Percentiles rank a stretch among this genome's conserved stretches.
These are phyloP conservation scores for Effrenium voratum DNA, from an alignment of 73 alveolate species.

Conservation along the genomic window DNA sequence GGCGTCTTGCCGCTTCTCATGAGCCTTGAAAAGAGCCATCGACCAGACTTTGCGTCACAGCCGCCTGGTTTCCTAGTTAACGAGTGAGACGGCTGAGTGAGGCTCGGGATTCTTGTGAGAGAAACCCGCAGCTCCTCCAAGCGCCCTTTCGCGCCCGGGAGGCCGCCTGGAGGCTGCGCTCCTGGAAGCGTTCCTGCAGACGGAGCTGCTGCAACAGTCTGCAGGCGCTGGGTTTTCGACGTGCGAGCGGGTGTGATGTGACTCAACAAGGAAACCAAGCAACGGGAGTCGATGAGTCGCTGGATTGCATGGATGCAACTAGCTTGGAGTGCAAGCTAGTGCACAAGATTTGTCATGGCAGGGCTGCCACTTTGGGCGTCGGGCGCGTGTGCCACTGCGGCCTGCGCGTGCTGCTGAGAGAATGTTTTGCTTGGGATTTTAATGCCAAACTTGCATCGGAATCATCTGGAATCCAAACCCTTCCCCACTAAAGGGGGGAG, in stretches of 20 bases:
- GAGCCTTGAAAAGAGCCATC: too few relatives aligned
- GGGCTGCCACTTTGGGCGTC: conserved; percentile 90
- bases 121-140: too few relatives aligned
- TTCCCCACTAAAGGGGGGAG: too few relatives aligned
- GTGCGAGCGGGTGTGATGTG: neutral
- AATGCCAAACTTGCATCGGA: too few relatives aligned
- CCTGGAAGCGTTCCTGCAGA: conserved; percentile 86
- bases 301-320: neutral
- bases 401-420: neutral
- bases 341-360: neutral
- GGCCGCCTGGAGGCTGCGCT: conserved; percentile 71
- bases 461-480: too few relatives aligned
- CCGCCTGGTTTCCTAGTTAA: too few relatives aligned
- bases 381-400: conserved; percentile 82
- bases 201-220: conserved; percentile 81
- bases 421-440: neutral
- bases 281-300: neutral
- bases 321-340: neutral
- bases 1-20: too few relatives aligned
- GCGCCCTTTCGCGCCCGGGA: too few relatives aligned
- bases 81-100: too few relatives aligned
- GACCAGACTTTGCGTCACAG: too few relatives aligned
- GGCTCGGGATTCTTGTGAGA: too few relatives aligned
- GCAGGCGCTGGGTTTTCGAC: conserved; percentile 7
- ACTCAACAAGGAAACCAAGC: neutral